These are phyloP conservation scores for Stagonosporopsis vannaccii DNA, from an alignment of 2,329 filamentous ascomycete genomes.

Conservation along the genomic window DNA sequence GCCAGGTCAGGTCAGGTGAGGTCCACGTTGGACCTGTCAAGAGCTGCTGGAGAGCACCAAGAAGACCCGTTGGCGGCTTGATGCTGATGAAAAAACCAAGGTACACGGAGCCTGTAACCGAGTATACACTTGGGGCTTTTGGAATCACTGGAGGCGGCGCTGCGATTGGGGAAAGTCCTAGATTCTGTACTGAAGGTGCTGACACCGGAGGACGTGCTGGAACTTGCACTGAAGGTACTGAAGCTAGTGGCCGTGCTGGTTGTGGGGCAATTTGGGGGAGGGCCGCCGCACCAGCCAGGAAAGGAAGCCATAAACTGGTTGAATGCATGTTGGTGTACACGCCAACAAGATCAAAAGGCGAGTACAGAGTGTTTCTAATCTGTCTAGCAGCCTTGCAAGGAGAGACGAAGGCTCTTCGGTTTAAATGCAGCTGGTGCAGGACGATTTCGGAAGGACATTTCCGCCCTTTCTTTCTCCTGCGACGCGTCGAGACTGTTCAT, in stretches of 20 bases:
- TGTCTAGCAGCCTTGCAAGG: background rate
- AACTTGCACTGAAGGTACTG: background rate
- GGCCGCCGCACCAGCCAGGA: conserved; percentile 6
- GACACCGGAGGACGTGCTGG: background rate
- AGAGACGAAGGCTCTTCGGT: background rate
- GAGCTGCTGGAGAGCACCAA: background rate
- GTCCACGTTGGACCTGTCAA: background rate
- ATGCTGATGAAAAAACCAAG: conserved; percentile 7
- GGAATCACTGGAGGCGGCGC: background rate
- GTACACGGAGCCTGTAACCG: background rate
- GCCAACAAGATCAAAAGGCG: background rate
- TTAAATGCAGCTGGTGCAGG: background rate
- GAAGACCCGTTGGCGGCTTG: background rate
- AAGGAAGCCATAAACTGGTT: conserved; percentile 1
- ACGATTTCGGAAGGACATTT: background rate
- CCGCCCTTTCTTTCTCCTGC: background rate
- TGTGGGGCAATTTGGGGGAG: background rate
- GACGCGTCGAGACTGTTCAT: background rate
- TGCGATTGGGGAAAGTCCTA: background rate
- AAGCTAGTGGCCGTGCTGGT: background rate
- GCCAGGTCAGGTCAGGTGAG: background rate
- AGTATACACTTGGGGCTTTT: background rate
- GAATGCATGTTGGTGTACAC: conserved; percentile 2
- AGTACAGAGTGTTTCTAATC: no score
- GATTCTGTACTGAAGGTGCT: background rate